Conservation (phyloP, 208 protist species). For the Naegleria gruberi region DNA sequence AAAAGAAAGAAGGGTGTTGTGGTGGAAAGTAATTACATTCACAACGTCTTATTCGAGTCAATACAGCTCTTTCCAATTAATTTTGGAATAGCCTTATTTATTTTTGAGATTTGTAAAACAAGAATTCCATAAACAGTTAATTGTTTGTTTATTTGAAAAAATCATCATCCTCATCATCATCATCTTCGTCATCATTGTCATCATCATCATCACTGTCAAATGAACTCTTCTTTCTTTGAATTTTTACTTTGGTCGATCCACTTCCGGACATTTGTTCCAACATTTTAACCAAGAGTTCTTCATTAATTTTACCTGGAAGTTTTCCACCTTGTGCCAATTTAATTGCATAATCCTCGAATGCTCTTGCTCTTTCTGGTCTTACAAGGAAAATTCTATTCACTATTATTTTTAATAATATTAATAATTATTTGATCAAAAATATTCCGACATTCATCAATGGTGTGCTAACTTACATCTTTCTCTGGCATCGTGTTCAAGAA, state of each 20-base stretch:
- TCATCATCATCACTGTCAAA: neutral
- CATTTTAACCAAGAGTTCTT: neutral
- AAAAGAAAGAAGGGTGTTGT: too few relatives aligned
- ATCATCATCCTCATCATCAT: neutral
- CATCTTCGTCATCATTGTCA: neutral
- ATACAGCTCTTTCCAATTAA: too few relatives aligned
- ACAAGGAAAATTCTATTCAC: neutral
- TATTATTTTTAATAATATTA: neutral
- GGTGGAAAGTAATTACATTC: too few relatives aligned
- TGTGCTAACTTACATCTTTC: conserved; percentile 2
- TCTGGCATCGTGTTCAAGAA: neutral
- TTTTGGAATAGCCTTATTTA: too few relatives aligned
- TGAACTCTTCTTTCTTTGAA: neutral
- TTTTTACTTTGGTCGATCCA: neutral
- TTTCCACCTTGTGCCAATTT: neutral
- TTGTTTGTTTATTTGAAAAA: neutral
- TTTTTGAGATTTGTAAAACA: too few relatives aligned
- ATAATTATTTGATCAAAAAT: neutral
- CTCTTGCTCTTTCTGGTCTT: neutral
- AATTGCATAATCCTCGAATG: neutral
- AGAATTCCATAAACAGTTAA: too few relatives aligned
- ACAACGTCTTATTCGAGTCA: too few relatives aligned
- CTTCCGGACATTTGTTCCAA: neutral
- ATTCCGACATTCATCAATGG: neutral
- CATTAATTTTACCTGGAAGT: neutral